These are phyloP conservation scores for Aspergillus oerlinghausenensis DNA, from an alignment of 2,329 filamentous ascomycete species.

Conservation along the genomic window DNA sequence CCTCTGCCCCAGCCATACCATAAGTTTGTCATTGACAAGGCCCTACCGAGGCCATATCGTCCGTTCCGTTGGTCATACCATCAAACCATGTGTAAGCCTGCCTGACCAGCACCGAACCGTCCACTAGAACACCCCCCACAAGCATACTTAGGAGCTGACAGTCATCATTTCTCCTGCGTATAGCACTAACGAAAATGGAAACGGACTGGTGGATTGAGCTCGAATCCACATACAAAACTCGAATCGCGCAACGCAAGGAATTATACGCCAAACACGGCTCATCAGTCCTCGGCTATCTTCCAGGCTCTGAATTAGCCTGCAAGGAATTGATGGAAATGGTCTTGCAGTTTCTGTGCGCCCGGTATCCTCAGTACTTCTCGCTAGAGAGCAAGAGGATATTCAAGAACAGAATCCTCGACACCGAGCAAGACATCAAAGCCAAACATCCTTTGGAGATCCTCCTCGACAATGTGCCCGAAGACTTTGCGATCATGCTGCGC, in stretches of 20 bases:
- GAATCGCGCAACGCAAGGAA: constrained; percentile 63
- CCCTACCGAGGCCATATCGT: constrained; percentile 68
- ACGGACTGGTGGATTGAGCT: constrained; percentile 87
- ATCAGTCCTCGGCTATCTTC: constrained; percentile 62
- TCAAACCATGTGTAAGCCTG: constrained; percentile 78
- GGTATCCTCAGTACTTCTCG: constrained; percentile 72
- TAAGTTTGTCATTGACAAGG: constrained; percentile 64
- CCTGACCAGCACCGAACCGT: neutral
- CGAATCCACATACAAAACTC: constrained; percentile 64
- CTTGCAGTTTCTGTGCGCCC: constrained; percentile 70
- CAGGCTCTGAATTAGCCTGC: constrained; percentile 72
- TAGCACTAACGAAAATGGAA: constrained; percentile 73
- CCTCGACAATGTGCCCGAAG: constrained; percentile 75
- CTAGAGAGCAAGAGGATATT: constrained; percentile 55
- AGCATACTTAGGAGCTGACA: neutral
- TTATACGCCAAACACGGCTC: constrained; percentile 62
- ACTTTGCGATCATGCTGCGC: constrained; percentile 72
- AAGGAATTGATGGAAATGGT: constrained; percentile 87
- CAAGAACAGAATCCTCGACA: constrained; percentile 64
- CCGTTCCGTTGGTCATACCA: constrained; percentile 82
- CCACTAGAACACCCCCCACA: neutral
- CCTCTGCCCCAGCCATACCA: constrained; percentile 61
- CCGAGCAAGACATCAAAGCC: constrained; percentile 55
- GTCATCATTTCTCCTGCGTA: neutral
- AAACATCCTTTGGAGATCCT: constrained; percentile 66